Conservation (phyloP, 1,139 yeast species). For the Saccharomyces pastorianus region DNA sequence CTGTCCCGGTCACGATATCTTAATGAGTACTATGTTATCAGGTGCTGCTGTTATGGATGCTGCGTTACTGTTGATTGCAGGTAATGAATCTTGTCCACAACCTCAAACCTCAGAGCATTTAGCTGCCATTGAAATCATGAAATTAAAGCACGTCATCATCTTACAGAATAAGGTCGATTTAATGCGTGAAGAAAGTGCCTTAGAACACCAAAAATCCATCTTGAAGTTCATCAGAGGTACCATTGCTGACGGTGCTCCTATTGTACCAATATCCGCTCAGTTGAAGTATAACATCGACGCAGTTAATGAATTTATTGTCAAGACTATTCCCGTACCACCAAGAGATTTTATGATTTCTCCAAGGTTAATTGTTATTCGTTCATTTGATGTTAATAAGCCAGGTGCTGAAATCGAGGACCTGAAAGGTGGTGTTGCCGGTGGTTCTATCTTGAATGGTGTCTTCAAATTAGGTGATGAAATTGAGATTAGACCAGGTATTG, state of each 20-base stretch:
- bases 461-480: constrained; percentile 96
- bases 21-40: constrained; percentile 99
- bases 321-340: constrained; percentile 90
- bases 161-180: constrained; percentile 97
- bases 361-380: constrained; percentile 92
- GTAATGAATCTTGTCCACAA: constrained; percentile 98
- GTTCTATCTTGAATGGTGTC: constrained; percentile 94
- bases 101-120: constrained; percentile 99
- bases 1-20: constrained; percentile 99
- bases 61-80: constrained; percentile 89
- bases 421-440: constrained; percentile 99
- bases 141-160: constrained; percentile 90
- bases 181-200: constrained; percentile 94
- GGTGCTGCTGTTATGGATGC: constrained; percentile 99
- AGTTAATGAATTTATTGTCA: constrained; percentile 91
- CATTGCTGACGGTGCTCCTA: constrained; percentile 97
- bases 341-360: constrained; percentile 94
- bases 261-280: constrained; percentile 98
- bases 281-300: constrained; percentile 97
- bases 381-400: constrained; percentile 97
- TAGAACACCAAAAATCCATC: constrained; percentile 91
- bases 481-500: constrained; percentile 98
- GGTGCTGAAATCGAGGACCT: constrained; percentile 96
- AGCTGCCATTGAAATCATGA: constrained; percentile 99
- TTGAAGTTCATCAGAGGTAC: constrained; percentile 92